Evolutionary conservation across 2,329 filamentous ascomycete genomes (phyloP), one percentile per base, ranked within the genome.

Genomic region (Dactylonectria estremocensis): DNA sequence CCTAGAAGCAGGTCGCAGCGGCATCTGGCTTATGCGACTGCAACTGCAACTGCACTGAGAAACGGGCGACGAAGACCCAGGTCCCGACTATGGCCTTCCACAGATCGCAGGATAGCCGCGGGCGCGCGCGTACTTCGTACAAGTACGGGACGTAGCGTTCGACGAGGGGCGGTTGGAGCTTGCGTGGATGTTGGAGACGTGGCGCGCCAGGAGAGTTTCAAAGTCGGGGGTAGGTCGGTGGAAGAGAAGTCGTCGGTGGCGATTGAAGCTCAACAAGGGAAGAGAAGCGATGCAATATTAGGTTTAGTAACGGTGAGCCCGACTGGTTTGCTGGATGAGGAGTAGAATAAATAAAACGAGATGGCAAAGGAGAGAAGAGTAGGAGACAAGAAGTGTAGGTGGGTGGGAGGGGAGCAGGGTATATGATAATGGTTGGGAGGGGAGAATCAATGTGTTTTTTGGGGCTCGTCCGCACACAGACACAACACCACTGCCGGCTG

Each of bases 11-110:
- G 68, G 66, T 67, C 49, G 46, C 50, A 72, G 61, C 68, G 61
- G 68, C 69, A 71, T 70, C 61, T 70, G 61, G 66, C 61, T 68
- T 73, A 58, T 65, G 68, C 70, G 60, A 61, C 57, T 67, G 64
- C 28, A 64, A 61, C 56, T n/a, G 54, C 52, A 28, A 40, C 22
- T 37, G 14, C 28, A 20, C 18, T 24, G 40, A 35, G 22, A 28
- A 24, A 18, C 53, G 22, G 53, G 46, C n/a, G 16, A 49, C 31
- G 55, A 64, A 49, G 66, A 50, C n/a, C 62, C 56, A 24, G 24
- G 28, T 49, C 52, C 58, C 52, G 35, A 45, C 37, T 45, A 46
- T 28, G 24, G 7, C 52, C 60, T 16, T 49, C 28, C 52, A 40
- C 40, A 45, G 49, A 22, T 13, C 45, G 18, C 24, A 48, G 45